Conservation (phyloP, 2,329 filamentous ascomycete genomes). For the Phymatotrichopsis omnivora region DNA sequence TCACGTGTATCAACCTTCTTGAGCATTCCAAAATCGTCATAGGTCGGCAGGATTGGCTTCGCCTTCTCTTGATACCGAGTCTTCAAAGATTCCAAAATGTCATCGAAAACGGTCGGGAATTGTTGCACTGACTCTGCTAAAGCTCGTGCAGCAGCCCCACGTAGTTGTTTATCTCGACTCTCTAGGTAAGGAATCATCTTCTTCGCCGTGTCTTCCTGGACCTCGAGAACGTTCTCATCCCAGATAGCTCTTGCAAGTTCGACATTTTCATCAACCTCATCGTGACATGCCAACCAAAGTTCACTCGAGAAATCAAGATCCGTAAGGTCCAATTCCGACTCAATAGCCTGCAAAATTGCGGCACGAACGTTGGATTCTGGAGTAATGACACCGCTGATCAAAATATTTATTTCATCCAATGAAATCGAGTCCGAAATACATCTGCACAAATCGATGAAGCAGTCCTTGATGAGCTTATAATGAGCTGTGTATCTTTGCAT, state of each 20-base stretch:
- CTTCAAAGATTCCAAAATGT: conserved; percentile 56
- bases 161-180: conserved; percentile 68
- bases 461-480: conserved; percentile 91
- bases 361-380: conserved; percentile 70
- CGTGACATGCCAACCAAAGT: conserved; percentile 87
- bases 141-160: conserved; percentile 71
- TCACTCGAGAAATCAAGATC: conserved; percentile 79
- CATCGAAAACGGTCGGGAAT: conserved; percentile 50
- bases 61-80: conserved; percentile 65
- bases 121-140: conserved; percentile 61
- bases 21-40: conserved; percentile 91
- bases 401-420: conserved; percentile 57
- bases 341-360: conserved; percentile 78
- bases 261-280: conserved; percentile 77
- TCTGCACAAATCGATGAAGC: conserved; percentile 73
- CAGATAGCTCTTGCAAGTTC: conserved; percentile 80
- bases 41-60: conserved; percentile 70
- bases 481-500: conserved; percentile 89
- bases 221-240: conserved; percentile 78
- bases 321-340: conserved; percentile 81
- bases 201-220: conserved; percentile 54
- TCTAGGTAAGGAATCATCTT: conserved; percentile 69
- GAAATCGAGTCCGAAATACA: conserved; percentile 75
- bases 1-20: conserved; percentile 79
- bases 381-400: conserved; percentile 71